Evolutionary conservation across 2,329 filamentous ascomycete genomes (phyloP).

Genomic region (Nectriaceae sp.): DNA sequence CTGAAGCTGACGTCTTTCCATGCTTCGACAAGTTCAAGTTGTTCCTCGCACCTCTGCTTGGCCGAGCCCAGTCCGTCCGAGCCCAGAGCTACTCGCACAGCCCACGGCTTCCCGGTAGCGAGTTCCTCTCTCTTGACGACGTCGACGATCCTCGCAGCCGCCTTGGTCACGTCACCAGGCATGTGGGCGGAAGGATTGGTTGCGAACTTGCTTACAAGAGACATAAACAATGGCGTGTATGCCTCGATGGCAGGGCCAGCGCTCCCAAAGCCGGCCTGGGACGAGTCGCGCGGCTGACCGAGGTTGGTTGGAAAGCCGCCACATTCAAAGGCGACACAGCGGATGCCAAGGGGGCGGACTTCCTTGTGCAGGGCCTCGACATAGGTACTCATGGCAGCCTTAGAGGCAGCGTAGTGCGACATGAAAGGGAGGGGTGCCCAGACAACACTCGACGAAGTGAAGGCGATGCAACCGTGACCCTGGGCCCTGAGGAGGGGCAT

Average conservation of each 20-base stretch:
- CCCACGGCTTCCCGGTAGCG: conserved; percentile 24
- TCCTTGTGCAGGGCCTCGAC: conserved; percentile 34
- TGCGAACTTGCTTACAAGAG: conserved; percentile 26
- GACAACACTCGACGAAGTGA: conserved; percentile 29
- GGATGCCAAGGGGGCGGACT: conserved; percentile 26
- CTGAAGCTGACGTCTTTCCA: conserved; percentile 28
- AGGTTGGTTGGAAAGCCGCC: conserved; percentile 34
- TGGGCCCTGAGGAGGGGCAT: conserved; percentile 30
- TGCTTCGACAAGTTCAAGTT: conserved; percentile 16
- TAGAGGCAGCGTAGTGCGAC: conserved; percentile 33
- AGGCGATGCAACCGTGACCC: conserved; percentile 26
- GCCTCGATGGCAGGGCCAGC: conserved; percentile 9
- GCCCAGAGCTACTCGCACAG: conserved; percentile 32
- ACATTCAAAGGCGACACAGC: conserved; percentile 33
- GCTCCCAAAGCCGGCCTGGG: conserved; percentile 13
- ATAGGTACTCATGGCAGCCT: conserved; percentile 29
- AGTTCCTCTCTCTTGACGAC: conserved; percentile 30
- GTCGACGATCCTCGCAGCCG: conserved; percentile 25
- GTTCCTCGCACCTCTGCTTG: conserved; percentile 23
- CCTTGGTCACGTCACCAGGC: conserved; percentile 28
- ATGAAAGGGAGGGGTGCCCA: conserved; percentile 34
- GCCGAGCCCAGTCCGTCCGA: conserved; percentile 29
- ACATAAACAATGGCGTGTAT: conserved; percentile 26
- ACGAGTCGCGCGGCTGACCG: conserved; percentile 24
- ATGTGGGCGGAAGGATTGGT: conserved; percentile 22